phyloP scores from a whole-genome alignment of 2,329 filamentous ascomycete species.

The Aureobasidium sp. region DNA sequence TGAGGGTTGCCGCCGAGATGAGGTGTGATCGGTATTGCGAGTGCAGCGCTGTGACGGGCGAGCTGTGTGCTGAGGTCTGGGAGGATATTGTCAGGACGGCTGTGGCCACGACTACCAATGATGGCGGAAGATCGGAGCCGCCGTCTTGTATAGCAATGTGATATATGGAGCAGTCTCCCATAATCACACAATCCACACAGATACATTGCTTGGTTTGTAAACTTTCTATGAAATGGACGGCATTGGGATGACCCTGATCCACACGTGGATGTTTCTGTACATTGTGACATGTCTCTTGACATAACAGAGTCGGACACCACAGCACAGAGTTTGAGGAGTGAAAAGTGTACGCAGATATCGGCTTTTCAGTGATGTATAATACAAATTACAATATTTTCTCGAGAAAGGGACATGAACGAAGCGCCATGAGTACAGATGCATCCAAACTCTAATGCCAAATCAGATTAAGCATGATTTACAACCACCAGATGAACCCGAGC shows the following conservation, averaged over 20 bases:
- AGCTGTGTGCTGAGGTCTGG: slow-evolving; percentile 52
- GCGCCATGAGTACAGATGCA: background rate
- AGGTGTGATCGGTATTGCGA: slow-evolving; percentile 57
- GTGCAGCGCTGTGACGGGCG: slow-evolving; percentile 55
- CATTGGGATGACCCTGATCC: background rate
- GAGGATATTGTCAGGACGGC: slow-evolving; percentile 54
- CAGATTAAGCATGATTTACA: slow-evolving; percentile 28
- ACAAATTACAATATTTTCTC: background rate
- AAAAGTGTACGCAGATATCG: background rate
- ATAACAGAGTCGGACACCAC: background rate
- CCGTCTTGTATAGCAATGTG: slow-evolving; percentile 36
- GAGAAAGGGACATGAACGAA: background rate
- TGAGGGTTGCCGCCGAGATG: slow-evolving; percentile 50
- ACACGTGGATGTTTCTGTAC: background rate
- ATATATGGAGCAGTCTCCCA: slow-evolving; percentile 12
- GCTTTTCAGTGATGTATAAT: background rate
- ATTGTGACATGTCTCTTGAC: background rate
- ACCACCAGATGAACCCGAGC: slow-evolving; percentile 47
- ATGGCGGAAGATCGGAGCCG: slow-evolving; percentile 43
- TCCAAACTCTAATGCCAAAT: background rate
- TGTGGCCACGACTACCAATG: slow-evolving; percentile 51
- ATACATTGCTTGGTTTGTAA: background rate
- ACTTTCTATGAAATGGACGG: background rate
- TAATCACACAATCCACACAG: background rate
- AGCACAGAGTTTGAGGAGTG: background rate